A percentile compares a stretch with the other conserved stretches of the same genome.
Conservation (phyloP, 1,284 basidiomycete genomes). For the Agroathelia rolfsii region DNA sequence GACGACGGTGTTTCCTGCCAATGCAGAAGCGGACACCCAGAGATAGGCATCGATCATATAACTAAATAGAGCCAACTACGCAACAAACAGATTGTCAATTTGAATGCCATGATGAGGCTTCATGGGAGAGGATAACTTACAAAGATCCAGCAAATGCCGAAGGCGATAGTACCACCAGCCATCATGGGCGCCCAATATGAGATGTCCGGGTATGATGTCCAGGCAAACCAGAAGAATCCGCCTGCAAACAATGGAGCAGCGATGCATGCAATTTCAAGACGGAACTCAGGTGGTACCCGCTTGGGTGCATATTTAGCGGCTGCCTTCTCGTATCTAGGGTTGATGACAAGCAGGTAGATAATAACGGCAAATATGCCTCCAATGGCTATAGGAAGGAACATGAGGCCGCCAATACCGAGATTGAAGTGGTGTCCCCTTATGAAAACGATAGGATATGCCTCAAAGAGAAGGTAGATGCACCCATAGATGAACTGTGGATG, state of each 20-base stretch:
- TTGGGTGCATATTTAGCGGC: constrained; percentile 35
- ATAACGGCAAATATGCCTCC: constrained; percentile 41
- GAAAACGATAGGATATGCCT: constrained; percentile 53
- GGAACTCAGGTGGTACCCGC: constrained; percentile 58
- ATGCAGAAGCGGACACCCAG: constrained; percentile 45
- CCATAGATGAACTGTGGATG: constrained; percentile 56
- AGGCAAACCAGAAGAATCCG: constrained; percentile 64
- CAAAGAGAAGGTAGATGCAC: constrained; percentile 50
- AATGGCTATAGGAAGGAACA: constrained; percentile 41
- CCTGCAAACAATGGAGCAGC: constrained; percentile 46
- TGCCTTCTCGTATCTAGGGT: constrained; percentile 40
- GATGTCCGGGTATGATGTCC: constrained; percentile 45
- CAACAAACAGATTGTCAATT: not conserved
- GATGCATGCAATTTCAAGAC: constrained; percentile 44
- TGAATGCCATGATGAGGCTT: constrained; percentile 6
- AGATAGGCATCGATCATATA: constrained; percentile 55
- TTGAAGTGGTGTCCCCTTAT: constrained; percentile 41
- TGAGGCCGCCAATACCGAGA: constrained; percentile 37
- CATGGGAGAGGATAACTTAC: constrained; percentile 25
- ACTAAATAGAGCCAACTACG: constrained; percentile 41
- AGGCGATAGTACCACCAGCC: constrained; percentile 42
- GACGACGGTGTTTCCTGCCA: constrained; percentile 44
- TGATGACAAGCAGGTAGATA: constrained; percentile 39
- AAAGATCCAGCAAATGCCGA: constrained; percentile 47
- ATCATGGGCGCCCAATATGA: constrained; percentile 50